Evolutionary conservation across 108 stramenopile species (phyloP).

Genomic region (Epithemia pelagica): DNA sequence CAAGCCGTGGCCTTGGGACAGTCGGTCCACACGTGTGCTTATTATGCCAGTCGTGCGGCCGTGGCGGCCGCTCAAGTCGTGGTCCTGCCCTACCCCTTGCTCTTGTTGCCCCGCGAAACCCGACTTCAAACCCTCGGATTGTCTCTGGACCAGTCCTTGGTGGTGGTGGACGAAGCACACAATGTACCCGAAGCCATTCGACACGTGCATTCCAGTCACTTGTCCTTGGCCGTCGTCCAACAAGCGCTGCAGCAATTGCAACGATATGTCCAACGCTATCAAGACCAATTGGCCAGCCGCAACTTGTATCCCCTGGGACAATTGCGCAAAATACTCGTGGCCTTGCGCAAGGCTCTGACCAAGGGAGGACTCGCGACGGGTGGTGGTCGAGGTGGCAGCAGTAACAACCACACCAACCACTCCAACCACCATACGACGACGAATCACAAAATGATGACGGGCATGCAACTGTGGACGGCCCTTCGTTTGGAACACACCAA

Average conservation of each 20-base stretch:
- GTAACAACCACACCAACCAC: background rate
- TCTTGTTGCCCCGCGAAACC: conserved; percentile 60
- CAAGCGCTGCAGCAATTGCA: conserved; percentile 49
- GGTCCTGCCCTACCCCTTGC: conserved; percentile 85
- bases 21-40: conserved; percentile 78
- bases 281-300: conserved; percentile 47
- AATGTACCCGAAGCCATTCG: conserved; percentile 88
- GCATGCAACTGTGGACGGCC: conserved; percentile 63
- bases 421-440: background rate
- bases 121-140: conserved; percentile 54
- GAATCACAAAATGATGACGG: conserved; percentile 9
- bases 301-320: conserved; percentile 81
- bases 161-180: conserved; percentile 97
- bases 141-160: conserved; percentile 58
- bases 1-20: conserved; percentile 72
- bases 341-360: conserved; percentile 32
- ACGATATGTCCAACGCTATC: conserved; percentile 47
- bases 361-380: background rate
- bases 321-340: conserved; percentile 60
- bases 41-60: conserved; percentile 86
- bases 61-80: conserved; percentile 85
- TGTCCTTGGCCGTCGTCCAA: conserved; percentile 40
- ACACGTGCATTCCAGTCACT: conserved; percentile 34
- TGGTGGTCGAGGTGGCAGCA: background rate
- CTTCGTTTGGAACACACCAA: conserved; percentile 87